Percentiles rank a stretch among this genome's conserved stretches.
These are phyloP conservation scores for Candida tropicalis DNA, from an alignment of 1,139 yeast genomes.

Conservation along the genomic window DNA sequence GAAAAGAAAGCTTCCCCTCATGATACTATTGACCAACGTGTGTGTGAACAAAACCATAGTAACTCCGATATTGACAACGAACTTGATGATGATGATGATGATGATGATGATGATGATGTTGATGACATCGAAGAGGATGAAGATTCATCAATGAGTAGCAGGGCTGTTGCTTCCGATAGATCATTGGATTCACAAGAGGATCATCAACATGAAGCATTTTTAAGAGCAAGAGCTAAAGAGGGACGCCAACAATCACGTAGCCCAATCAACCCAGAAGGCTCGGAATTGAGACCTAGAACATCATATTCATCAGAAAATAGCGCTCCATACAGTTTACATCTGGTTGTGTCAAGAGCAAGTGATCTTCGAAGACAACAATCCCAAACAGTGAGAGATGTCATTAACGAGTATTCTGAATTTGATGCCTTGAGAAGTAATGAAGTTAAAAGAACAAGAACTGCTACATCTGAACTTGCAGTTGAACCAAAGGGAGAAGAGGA, in stretches of 20 bases:
- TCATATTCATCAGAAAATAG: conserved; percentile 15
- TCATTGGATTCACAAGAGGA: conserved; percentile 12
- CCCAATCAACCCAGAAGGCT: neutral
- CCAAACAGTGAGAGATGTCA: conserved; percentile 58
- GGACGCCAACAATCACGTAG: neutral
- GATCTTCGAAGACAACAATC: conserved; percentile 48
- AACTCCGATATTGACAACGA: no score
- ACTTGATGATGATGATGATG: neutral
- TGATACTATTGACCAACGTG: conserved; percentile 1
- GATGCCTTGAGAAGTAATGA: conserved; percentile 32
- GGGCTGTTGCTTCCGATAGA: conserved; percentile 8
- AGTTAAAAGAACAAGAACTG: conserved; percentile 12
- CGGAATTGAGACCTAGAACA: conserved; percentile 15
- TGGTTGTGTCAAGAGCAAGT: conserved; percentile 30
- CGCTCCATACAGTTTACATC: conserved; percentile 17
- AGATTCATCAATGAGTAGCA: conserved; percentile 7
- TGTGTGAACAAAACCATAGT: neutral
- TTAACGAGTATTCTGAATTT: conserved; percentile 60
- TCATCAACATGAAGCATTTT: conserved; percentile 24
- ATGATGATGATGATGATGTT: neutral
- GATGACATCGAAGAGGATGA: neutral
- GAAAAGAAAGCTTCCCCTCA: neutral
- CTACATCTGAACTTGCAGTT: conserved; percentile 15
- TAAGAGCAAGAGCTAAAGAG: conserved; percentile 16
- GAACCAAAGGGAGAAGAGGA: conserved; percentile 9